Base-by-base conservation (phyloP, 2,329 filamentous ascomycete genomes). In the Claviceps sp. region DNA sequence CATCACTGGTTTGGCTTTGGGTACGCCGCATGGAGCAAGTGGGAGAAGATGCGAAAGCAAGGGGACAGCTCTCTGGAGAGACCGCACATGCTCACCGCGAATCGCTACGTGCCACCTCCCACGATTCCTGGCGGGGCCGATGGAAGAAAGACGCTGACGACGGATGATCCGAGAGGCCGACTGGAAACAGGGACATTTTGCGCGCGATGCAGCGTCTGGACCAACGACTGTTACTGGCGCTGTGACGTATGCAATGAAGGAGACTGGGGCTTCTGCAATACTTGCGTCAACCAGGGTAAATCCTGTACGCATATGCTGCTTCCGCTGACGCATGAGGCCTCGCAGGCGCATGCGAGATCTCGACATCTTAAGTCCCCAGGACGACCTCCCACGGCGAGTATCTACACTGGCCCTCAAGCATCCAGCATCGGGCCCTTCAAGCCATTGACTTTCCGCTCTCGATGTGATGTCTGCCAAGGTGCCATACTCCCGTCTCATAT, bases 211-310 rank as follows among this genome's bases (percentile, higher is more conserved):
- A 72, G 77, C 17, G 73, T 77, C 0, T 86, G 81, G 72, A 78
- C 88, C 0, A 90, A 94, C 60, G 78, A 84, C 50, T 93, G 88
- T 67, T 95, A 87, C 67, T 97, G 90, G 91, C 83, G 87, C 56
- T 97, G 91, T 65, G 81, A 85, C 54, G 66, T 76, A 26, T 97
- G 91, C 69, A 95, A 95, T 60, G 82, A 93, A 56, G 91, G 89
- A 5, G 90, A 94, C 62, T 97, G 90, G 90, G 91, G 91, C 0
- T 96, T 88, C 64, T 97, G 91, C 68, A 89, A 90, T 60, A 71
- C 76, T 55, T 97, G 91, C 58, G 88, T 95, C 34, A 90, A 91
- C 54, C 82, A 84, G 64, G 89, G 88, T 16, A 76, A 77, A 54
- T 85, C 82, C 54, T 97, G 91, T 67, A 86, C 83, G 0, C 91